phyloP scores from a whole-genome alignment of 2,329 filamentous ascomycete genomes.

The Pezicula neosporulosa region DNA sequence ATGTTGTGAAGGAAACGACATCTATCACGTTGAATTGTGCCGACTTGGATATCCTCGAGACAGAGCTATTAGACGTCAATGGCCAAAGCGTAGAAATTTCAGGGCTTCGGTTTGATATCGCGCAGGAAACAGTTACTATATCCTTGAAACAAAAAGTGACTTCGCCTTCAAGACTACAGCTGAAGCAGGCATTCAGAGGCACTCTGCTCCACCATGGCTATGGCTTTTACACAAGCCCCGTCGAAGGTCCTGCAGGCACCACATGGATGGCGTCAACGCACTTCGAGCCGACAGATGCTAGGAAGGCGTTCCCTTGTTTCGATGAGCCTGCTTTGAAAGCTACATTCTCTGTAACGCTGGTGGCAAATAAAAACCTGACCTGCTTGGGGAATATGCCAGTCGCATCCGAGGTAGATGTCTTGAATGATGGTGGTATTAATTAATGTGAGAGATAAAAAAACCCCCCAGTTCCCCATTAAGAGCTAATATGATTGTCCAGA shows the following conservation, averaged over 20 bases:
- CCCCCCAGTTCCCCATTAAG: background rate
- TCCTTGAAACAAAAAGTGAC: background rate
- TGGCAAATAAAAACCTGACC: slow-evolving; percentile 63
- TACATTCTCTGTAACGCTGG: slow-evolving; percentile 62
- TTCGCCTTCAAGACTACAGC: background rate
- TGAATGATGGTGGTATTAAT: no score
- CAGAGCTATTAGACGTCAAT: background rate
- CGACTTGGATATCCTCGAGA: slow-evolving; percentile 4
- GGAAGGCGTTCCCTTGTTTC: slow-evolving; percentile 66
- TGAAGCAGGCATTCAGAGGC: slow-evolving; percentile 6
- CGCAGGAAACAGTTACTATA: background rate
- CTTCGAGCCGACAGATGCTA: slow-evolving; percentile 69
- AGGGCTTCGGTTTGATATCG: background rate
- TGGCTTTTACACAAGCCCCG: background rate
- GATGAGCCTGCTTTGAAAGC: slow-evolving; percentile 71
- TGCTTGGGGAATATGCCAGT: no score
- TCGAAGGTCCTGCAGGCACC: slow-evolving; percentile 24
- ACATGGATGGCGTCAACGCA: slow-evolving; percentile 66
- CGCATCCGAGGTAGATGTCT: no score
- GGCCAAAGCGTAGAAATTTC: background rate
- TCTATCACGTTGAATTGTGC: slow-evolving; percentile 4
- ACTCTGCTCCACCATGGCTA: slow-evolving; percentile 1
- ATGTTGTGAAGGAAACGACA: slow-evolving; percentile 2
- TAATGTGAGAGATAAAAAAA: no score
- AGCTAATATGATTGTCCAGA: slow-evolving; percentile 55